Evolutionary conservation across 1,284 basidiomycete species (phyloP).

Genomic region (Trichosporon sp.): DNA sequence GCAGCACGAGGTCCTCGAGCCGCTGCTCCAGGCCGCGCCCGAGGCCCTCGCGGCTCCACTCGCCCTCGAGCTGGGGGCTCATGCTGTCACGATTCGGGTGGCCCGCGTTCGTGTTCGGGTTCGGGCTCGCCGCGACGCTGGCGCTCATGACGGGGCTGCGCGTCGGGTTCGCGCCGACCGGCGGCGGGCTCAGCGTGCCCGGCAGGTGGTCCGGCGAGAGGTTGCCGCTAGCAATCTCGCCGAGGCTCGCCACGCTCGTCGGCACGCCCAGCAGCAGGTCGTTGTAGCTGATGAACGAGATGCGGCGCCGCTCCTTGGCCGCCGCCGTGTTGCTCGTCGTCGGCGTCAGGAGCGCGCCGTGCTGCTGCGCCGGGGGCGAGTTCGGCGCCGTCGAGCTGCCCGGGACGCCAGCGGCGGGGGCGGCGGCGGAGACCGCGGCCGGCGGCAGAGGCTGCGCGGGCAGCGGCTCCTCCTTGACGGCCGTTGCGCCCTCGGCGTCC

Average conservation of each 20-base stretch:
- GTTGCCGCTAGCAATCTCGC: conserved; percentile 60
- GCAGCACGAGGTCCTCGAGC: conserved; percentile 54
- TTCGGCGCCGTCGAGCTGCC: background rate
- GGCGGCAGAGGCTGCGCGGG: background rate
- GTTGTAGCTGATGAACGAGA: conserved; percentile 79
- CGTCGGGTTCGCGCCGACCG: conserved; percentile 13
- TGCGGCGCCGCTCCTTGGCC: conserved; percentile 52
- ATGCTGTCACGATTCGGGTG: background rate
- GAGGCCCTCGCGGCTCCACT: conserved; percentile 76
- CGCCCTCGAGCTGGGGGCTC: conserved; percentile 53
- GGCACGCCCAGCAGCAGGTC: conserved; percentile 75
- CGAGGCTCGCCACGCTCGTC: conserved; percentile 63
- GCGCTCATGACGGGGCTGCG: conserved; percentile 50
- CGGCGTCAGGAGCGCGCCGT: conserved; percentile 56
- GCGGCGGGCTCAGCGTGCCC: conserved; percentile 39
- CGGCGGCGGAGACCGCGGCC: no score
- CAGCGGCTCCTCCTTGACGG: background rate
- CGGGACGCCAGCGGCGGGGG: background rate
- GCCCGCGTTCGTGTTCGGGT: no score
- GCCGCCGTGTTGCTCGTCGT: conserved; percentile 19
- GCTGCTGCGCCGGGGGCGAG: conserved; percentile 39
- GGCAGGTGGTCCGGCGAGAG: conserved; percentile 48
- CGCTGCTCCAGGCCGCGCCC: conserved; percentile 74
- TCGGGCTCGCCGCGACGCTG: background rate
- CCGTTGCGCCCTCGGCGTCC: conserved; percentile 10